Evolutionary conservation across 2,329 filamentous ascomycete genomes (phyloP).

Genomic region (Clarireedia monteithiana): DNA sequence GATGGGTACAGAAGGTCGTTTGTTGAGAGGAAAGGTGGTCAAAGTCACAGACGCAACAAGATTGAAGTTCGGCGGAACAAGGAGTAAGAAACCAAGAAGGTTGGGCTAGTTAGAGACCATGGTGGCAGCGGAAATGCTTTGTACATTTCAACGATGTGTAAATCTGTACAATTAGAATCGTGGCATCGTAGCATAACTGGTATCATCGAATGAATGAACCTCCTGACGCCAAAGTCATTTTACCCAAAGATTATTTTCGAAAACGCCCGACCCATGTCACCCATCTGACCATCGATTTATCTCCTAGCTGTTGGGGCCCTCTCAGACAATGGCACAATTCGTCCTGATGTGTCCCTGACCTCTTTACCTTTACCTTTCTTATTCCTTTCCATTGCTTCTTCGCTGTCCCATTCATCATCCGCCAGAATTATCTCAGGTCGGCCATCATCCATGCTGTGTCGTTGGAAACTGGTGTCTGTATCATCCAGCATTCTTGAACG

Average conservation of each 20-base stretch:
- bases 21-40: slow-evolving; percentile 65
- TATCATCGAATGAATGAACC: slow-evolving; percentile 14
- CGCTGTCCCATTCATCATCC: slow-evolving; percentile 36
- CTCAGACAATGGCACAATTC: slow-evolving; percentile 44
- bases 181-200: slow-evolving; percentile 14
- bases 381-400: slow-evolving; percentile 35
- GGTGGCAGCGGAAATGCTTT: background rate
- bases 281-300: background rate
- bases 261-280: slow-evolving; percentile 1
- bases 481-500: slow-evolving; percentile 48
- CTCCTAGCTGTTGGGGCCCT: slow-evolving; percentile 35
- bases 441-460: slow-evolving; percentile 24
- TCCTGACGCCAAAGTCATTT: slow-evolving; percentile 5
- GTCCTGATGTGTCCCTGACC: slow-evolving; percentile 42
- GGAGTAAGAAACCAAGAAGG: slow-evolving; percentile 77
- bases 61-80: slow-evolving; percentile 91
- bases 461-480: slow-evolving; percentile 21
- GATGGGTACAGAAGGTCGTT: slow-evolving; percentile 74
- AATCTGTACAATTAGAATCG: slow-evolving; percentile 12
- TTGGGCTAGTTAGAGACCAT: slow-evolving; percentile 36
- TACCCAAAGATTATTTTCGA: slow-evolving; percentile 10
- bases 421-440: background rate
- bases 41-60: slow-evolving; percentile 80
- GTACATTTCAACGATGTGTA: slow-evolving; percentile 9
- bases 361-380: slow-evolving; percentile 31